phyloP scores from a whole-genome alignment of 805 yeast species.

The Millerago galiae region DNA sequence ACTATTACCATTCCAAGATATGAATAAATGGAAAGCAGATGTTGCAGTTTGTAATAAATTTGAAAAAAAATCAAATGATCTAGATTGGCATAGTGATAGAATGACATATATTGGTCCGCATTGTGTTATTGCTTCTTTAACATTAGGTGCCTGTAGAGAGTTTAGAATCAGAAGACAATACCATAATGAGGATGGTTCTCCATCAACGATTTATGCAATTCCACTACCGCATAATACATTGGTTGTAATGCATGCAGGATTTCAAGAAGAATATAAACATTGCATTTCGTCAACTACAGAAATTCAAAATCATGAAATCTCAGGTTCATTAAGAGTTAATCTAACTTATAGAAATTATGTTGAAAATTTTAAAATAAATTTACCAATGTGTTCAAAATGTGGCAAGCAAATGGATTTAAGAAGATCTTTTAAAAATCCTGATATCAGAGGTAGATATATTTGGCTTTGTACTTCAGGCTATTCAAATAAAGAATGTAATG shows the following conservation, averaged over 20 bases:
- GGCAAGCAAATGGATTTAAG: conserved; percentile 43
- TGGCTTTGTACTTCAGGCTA: conserved; percentile 58
- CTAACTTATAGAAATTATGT: conserved; percentile 59
- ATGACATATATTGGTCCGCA: conserved; percentile 69
- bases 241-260: conserved; percentile 69
- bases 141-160: conserved; percentile 64
- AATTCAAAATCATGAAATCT: conserved; percentile 38
- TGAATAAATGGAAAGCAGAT: conserved; percentile 43
- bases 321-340: conserved; percentile 51
- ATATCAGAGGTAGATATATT: conserved; percentile 49
- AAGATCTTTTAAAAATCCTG: conserved; percentile 42
- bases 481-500: conserved; percentile 38
- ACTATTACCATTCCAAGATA: conserved; percentile 32
- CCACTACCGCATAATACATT: conserved; percentile 69
- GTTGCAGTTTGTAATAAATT: conserved; percentile 53
- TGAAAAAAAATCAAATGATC: conserved; percentile 39
- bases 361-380: conserved; percentile 26
- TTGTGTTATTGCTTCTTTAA: conserved; percentile 58
- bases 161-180: conserved; percentile 49
- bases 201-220: conserved; percentile 37
- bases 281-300: conserved; percentile 43
- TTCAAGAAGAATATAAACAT: conserved; percentile 73
- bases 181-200: conserved; percentile 22
- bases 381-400: conserved; percentile 40
- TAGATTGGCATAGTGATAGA: conserved; percentile 76